A percentile compares a stretch with the other conserved stretches of the same genome.
phyloP scores from a whole-genome alignment of 257 asterid genomes.

The Solanum clarkiae region DNA sequence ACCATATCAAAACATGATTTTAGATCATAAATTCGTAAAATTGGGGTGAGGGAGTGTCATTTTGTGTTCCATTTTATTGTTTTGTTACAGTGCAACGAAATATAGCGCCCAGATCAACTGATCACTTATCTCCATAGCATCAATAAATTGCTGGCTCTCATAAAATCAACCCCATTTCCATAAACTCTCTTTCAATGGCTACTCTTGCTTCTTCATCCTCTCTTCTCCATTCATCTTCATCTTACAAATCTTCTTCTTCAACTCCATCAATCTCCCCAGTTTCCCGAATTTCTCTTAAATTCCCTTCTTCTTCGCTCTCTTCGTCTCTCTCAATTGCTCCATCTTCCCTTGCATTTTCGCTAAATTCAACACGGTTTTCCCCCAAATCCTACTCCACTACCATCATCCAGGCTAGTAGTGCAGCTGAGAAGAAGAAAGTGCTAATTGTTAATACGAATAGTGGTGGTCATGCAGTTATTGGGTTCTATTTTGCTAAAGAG shows the following conservation, averaged over 20 bases:
- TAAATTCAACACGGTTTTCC: constrained; percentile 14
- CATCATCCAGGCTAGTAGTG: constrained; percentile 29
- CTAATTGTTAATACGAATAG: constrained; percentile 79
- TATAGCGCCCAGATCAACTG: neutral
- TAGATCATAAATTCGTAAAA: no score
- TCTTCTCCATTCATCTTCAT: constrained; percentile 24
- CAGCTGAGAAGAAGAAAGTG: constrained; percentile 68
- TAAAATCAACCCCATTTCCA: neutral
- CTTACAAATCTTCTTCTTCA: constrained; percentile 29
- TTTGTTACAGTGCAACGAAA: neutral
- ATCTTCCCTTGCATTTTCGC: constrained; percentile 16
- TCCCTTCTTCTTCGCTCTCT: constrained; percentile 22
- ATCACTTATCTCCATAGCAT: neutral
- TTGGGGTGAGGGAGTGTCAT: no score
- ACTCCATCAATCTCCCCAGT: constrained; percentile 27
- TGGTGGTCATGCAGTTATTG: constrained; percentile 92
- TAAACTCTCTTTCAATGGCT: constrained; percentile 42
- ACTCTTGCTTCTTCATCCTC: constrained; percentile 47
- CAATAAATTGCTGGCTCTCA: constrained; percentile 5
- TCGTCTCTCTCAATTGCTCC: constrained; percentile 53
- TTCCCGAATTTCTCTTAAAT: constrained; percentile 25
- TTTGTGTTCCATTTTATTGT: no score
- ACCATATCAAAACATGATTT: no score
- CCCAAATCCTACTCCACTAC: neutral
- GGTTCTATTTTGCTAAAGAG: constrained; percentile 83